A percentile compares a stretch with the other conserved stretches of the same genome.
phyloP scores from a whole-genome alignment of 1,139 yeast genomes.

The Taphrina deformans region DNA sequence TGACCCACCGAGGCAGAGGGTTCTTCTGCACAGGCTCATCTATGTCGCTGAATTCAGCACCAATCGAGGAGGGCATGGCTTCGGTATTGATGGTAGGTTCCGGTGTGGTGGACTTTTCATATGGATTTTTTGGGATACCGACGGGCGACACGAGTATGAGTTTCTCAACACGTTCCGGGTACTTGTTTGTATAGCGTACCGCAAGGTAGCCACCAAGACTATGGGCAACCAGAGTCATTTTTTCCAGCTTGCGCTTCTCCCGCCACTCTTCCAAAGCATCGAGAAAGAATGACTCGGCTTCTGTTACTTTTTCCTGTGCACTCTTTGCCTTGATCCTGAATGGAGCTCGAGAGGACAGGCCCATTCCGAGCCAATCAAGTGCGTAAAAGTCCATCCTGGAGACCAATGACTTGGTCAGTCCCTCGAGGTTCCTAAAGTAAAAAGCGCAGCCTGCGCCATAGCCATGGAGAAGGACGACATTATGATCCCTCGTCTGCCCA shows the following conservation, averaged over 20 bases:
- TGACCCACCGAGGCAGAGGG: slow-evolving; percentile 43
- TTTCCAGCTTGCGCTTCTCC: slow-evolving; percentile 50
- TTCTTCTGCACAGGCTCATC: slow-evolving; percentile 37
- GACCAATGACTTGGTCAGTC: slow-evolving; percentile 47
- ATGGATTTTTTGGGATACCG: slow-evolving; percentile 76
- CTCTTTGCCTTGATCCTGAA: slow-evolving; percentile 46
- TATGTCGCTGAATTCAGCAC: slow-evolving; percentile 37
- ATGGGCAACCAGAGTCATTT: slow-evolving; percentile 79
- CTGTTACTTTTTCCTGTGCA: slow-evolving; percentile 45
- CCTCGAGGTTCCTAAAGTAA: slow-evolving; percentile 73
- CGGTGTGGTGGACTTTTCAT: slow-evolving; percentile 56
- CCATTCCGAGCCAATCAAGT: slow-evolving; percentile 82
- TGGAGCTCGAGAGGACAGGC: slow-evolving; percentile 68
- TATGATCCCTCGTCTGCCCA: slow-evolving; percentile 35
- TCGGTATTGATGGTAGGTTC: slow-evolving; percentile 32
- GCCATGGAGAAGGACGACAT: slow-evolving; percentile 76
- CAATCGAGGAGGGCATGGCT: slow-evolving; percentile 7
- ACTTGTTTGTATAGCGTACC: slow-evolving; percentile 70
- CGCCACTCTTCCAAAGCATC: slow-evolving; percentile 90
- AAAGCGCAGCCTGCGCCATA: slow-evolving; percentile 88
- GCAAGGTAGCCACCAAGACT: slow-evolving; percentile 91
- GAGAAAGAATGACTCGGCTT: slow-evolving; percentile 71
- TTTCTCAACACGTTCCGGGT: slow-evolving; percentile 65
- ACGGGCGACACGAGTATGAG: slow-evolving; percentile 83
- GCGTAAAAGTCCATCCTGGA: slow-evolving; percentile 58